phyloP scores from a whole-genome alignment of 78 protist species.

The Parvularia atlantis region DNA sequence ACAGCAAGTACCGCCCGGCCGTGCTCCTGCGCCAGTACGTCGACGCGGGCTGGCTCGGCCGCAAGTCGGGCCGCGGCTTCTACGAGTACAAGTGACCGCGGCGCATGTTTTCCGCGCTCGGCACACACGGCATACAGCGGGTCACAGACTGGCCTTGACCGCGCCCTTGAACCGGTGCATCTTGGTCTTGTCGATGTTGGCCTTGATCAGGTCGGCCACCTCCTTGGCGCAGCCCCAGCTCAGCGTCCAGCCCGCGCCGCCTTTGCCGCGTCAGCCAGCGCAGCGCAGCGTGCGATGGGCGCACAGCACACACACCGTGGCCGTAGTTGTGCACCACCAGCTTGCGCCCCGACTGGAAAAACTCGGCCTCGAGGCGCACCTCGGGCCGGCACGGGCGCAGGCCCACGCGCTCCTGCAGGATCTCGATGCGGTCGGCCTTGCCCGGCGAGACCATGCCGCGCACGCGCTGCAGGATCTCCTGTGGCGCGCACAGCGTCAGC shows the following conservation, averaged over 20 bases:
- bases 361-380: constrained; percentile 36
- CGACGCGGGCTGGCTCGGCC: constrained; percentile 73
- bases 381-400: constrained; percentile 28
- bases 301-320: constrained; percentile 54
- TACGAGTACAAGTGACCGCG: constrained; percentile 45
- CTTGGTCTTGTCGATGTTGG: too few relatives aligned
- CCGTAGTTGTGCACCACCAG: constrained; percentile 36
- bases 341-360: constrained; percentile 26
- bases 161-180: too few relatives aligned
- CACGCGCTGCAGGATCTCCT: too few relatives aligned
- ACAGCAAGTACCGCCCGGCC: constrained; percentile 65
- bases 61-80: constrained; percentile 59
- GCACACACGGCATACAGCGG: too few relatives aligned
- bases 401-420: constrained; percentile 40
- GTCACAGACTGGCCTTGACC: too few relatives aligned
- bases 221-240: constrained; percentile 47
- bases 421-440: constrained; percentile 20
- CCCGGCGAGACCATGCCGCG: too few relatives aligned
- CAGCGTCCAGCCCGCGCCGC: constrained; percentile 24
- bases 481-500: too few relatives aligned
- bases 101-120: too few relatives aligned
- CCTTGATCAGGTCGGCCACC: neutral
- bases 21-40: constrained; percentile 64
- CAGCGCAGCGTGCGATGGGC: too few relatives aligned
- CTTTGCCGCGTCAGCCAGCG: too few relatives aligned